Percentiles rank a stretch among this genome's conserved stretches.
Conservation (phyloP, 441 rosid species). For the Euphorbia celastroides region DNA sequence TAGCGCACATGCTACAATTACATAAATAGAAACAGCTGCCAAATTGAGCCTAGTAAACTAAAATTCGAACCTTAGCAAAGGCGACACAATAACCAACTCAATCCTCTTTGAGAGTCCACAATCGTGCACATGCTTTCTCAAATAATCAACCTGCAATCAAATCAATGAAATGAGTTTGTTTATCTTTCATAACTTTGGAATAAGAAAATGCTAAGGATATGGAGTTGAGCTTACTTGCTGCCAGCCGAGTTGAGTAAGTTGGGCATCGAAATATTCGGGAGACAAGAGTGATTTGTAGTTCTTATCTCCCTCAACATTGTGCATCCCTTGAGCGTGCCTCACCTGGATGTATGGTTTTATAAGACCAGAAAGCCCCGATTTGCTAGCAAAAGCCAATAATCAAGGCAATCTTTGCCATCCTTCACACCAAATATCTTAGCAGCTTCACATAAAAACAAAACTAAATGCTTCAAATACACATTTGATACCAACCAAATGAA, state of each 20-base stretch:
- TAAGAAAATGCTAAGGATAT: neutral
- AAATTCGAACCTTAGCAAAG: conserved; percentile 62
- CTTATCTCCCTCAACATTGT: conserved; percentile 95
- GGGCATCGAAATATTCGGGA: conserved; percentile 87
- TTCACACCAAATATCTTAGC: conserved; percentile 34
- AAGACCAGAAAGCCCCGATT: conserved; percentile 43
- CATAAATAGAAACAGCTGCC: neutral
- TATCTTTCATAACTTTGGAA: neutral
- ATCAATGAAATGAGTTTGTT: neutral
- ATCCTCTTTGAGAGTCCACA: conserved; percentile 71
- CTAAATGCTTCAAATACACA: conserved; percentile 22
- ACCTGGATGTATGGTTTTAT: conserved; percentile 63
- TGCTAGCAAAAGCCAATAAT: conserved; percentile 44
- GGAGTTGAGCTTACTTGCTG: conserved; percentile 45
- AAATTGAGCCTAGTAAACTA: conserved; percentile 3
- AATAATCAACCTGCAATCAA: conserved; percentile 57
- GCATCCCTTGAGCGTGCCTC: conserved; percentile 97
- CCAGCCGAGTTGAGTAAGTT: conserved; percentile 89
- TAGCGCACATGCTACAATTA: neutral
- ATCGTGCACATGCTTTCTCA: conserved; percentile 77
- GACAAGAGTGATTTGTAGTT: conserved; percentile 79
- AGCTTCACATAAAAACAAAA: conserved; percentile 31
- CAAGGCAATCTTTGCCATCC: conserved; percentile 40
- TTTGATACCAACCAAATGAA: conserved; percentile 71
- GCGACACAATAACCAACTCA: conserved; percentile 79